These are phyloP conservation scores for Sanghuangporus weigelae DNA, from an alignment of 1,284 basidiomycete species.

Conservation along the genomic window DNA sequence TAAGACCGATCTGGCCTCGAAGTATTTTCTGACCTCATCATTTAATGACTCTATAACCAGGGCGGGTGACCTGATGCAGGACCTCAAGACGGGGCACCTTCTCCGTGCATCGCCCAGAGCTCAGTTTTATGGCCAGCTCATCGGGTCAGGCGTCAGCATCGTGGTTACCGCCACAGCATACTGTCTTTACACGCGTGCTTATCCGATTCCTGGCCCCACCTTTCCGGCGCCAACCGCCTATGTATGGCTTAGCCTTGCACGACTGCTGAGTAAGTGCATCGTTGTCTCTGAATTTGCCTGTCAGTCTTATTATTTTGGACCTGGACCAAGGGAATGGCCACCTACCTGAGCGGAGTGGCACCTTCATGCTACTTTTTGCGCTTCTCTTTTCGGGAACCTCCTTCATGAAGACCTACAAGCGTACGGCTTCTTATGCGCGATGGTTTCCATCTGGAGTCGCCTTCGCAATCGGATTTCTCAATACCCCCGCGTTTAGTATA, in stretches of 20 bases:
- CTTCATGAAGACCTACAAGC: constrained; percentile 53
- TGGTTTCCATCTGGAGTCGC: constrained; percentile 90
- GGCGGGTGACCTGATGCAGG: constrained; percentile 97
- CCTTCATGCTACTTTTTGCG: constrained; percentile 81
- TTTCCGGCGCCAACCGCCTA: constrained; percentile 95
- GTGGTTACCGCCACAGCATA: constrained; percentile 87
- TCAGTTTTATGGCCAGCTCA: constrained; percentile 85
- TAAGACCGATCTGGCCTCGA: constrained; percentile 34
- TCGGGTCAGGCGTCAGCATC: constrained; percentile 84
- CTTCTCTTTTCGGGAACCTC: constrained; percentile 65
- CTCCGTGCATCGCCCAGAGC: constrained; percentile 82
- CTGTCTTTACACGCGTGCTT: constrained; percentile 82
- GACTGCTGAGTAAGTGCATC: constrained; percentile 67
- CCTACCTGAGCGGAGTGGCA: constrained; percentile 71
- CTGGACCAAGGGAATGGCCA: constrained; percentile 62
- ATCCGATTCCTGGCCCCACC: constrained; percentile 81
- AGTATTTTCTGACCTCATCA: background rate
- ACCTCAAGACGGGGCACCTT: constrained; percentile 93
- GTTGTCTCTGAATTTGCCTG: background rate
- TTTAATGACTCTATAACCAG: constrained; percentile 32
- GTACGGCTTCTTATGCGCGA: constrained; percentile 44
- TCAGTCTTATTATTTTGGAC: background rate
- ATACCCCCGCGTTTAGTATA: constrained; percentile 92
- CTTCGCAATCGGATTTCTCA: constrained; percentile 88
- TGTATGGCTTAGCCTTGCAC: constrained; percentile 86